Evolutionary conservation across 768 basidiomycete species (phyloP).

Genomic region (Boletus barrowsii): DNA sequence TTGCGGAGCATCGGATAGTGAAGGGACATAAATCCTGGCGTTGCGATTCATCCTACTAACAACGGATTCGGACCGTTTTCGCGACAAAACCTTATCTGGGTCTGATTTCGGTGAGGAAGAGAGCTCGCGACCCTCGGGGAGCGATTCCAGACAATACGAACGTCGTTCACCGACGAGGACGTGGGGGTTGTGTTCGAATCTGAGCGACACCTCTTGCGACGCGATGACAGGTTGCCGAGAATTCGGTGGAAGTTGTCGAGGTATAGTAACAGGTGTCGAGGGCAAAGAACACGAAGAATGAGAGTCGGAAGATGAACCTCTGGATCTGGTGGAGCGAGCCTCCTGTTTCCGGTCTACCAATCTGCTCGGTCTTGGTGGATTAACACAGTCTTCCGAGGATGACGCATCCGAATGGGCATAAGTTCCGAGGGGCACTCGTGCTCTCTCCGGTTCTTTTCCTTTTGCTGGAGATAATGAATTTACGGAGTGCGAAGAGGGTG

Average conservation of each 20-base stretch:
- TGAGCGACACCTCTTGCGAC: conserved; percentile 21
- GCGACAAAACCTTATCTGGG: conserved; percentile 4
- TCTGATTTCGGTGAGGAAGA: conserved; percentile 17
- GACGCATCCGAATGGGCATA: conserved; percentile 22
- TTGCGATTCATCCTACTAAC: conserved; percentile 16
- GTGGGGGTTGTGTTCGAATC: conserved; percentile 31
- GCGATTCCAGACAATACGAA: conserved; percentile 37
- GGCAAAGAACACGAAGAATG: conserved; percentile 25
- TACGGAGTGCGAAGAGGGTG: conserved; percentile 19
- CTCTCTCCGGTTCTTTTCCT: conserved; percentile 13
- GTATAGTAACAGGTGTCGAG: conserved; percentile 17
- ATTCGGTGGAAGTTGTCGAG: conserved; percentile 16
- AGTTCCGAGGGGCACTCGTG: not conserved
- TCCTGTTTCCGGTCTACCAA: conserved; percentile 4
- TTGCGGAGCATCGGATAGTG: conserved; percentile 2
- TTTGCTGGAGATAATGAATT: conserved; percentile 5
- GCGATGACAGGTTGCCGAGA: conserved; percentile 22
- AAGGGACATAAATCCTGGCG: conserved; percentile 18
- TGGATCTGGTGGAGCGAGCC: conserved; percentile 12
- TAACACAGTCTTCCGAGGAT: conserved; percentile 22
- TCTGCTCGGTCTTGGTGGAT: conserved; percentile 5
- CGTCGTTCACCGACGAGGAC: conserved; percentile 12
- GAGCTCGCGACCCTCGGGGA: conserved; percentile 52
- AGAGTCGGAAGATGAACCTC: conserved; percentile 24
- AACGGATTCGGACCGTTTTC: conserved; percentile 17